Base-by-base conservation (phyloP, 2,329 filamentous ascomycete genomes). In the Pseudovirgaria hyperparasitica region DNA sequence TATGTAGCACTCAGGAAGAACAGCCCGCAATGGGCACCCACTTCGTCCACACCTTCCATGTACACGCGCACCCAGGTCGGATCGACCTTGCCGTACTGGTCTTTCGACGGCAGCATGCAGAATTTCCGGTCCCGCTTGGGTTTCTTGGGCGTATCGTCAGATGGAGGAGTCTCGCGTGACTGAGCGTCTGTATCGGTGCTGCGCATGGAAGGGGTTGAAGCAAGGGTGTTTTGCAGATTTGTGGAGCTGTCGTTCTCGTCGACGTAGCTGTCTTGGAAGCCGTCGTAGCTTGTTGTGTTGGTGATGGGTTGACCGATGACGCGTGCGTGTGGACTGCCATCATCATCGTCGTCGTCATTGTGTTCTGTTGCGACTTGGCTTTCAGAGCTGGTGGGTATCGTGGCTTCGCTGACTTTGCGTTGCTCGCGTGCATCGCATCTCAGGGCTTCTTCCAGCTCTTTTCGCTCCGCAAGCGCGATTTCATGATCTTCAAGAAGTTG, bases 1-100 rank as follows among this genome's bases (percentile, higher is more conserved):
- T 90, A 87, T 31, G 81, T 76, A 33, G 73, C 65, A 5, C 77
- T 75, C 0, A 72, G 56, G 9, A 82, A 70, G 56, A 92, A 93
- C 27, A 93, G 58, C 0, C 79, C 76, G 35, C 82, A 87, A 48
- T 92, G 85, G 7, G 85, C 86, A 5, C 72, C 75, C 1, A 92
- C 79, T 52, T 92, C 82, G 45, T 92, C 85, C 34, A 90, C 73
- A 27, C 73, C 75, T 31, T 77, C 68, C 80, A 94, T 90, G 42
- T 74, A 76, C 3, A 93, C 69, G 23, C 76, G 65, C 1, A 85
- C 60, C 85, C 86, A 93, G 10, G 75, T 70, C 4, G 67, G 58
- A 47, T 92, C 82, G 22, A 63, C 57, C 33, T 62, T 58, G 5
- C 72, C 73, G 27, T 62, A 62, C 12, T 61, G 54, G 27, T 67